Evolutionary conservation across 306 rosid species (phyloP).

Genomic region (Hippophae rhamnoides): DNA sequence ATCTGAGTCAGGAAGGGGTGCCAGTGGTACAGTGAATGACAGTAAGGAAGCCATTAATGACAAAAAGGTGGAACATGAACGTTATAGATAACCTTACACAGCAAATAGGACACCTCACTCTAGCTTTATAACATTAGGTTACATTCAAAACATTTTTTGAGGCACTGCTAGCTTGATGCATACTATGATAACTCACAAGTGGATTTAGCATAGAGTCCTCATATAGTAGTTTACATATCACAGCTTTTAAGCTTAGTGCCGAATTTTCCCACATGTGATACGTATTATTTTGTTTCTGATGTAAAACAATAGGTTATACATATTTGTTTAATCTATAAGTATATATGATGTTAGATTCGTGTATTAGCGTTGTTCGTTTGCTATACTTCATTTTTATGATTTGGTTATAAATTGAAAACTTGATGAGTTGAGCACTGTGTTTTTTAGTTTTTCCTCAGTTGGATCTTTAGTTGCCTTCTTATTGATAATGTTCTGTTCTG

Average conservation of each 20-base stretch:
- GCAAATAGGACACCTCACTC: slow-evolving; percentile 30
- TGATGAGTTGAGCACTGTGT: neutral
- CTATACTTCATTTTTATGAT: neutral
- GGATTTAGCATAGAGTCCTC: neutral
- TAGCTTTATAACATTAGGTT: slow-evolving; percentile 14
- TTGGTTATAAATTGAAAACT: neutral
- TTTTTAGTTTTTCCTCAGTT: too few relatives aligned
- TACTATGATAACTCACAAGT: neutral
- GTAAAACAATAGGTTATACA: neutral
- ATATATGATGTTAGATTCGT: slow-evolving; percentile 3
- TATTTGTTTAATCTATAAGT: slow-evolving; percentile 4
- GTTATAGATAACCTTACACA: slow-evolving; percentile 13
- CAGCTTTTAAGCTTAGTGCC: too few relatives aligned
- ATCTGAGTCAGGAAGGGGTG: slow-evolving; percentile 9
- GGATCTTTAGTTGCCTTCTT: too few relatives aligned
- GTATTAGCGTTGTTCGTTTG: neutral
- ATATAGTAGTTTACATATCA: too few relatives aligned
- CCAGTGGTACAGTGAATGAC: slow-evolving; percentile 7
- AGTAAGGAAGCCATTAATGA: slow-evolving; percentile 6
- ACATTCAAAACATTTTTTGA: neutral
- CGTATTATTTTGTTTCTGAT: neutral
- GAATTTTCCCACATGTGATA: too few relatives aligned
- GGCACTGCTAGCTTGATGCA: neutral
- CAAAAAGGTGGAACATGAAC: slow-evolving; percentile 14
- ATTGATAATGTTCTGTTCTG: too few relatives aligned